Evolutionary conservation across 2,329 filamentous ascomycete genomes (phyloP), one percentile per base, ranked within the genome.

Genomic region (Epichloe sp.): DNA sequence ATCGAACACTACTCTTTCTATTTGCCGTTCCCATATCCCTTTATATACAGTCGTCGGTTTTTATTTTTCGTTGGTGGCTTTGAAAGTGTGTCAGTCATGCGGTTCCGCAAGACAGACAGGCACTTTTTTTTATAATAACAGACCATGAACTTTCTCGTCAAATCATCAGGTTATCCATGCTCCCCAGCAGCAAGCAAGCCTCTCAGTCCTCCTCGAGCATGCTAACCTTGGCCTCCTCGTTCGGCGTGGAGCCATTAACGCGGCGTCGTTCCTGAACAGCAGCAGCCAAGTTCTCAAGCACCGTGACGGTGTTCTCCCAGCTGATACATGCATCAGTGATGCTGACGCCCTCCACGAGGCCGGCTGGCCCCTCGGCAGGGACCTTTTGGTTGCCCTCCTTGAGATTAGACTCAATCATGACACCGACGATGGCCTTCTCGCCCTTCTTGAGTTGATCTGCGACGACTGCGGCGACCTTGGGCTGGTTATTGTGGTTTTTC

Each of bases 321-420:
- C 86, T 76, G 65, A 98, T 95, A 73, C 91, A 98, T 51, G 90
- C 91, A 68, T 96, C 90, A 1, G 90, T 96, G 70, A 96, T 96
- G 68, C 85, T 91, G 62, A 96, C 86, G 59, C 90, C 90, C 71
- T 87, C 88, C 75, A 89, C 87, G 48, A 96, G 76, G 7, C 70
- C 86, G 1, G 80, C 67, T 7, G 86, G 85, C 8, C 90, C 91
- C 68, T 94, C 88, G 1, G 82, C 68, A 1, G 89, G 88, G 1
- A 95, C 87, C 74, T 95, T 65, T 65, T 89, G 85, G 75, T 83
- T 88, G 58, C 81, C 79, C 72, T 95, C 93, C 68, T 91, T 82
- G 76, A 97, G 91, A 72, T 97, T 91, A 64, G 88, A 95, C 75
- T 98, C 91, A 61, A 98, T 95, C 91, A 98, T 98, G 64, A 97